Conservation (phyloP, 345 rosid genomes). For the Brassica juncea region DNA sequence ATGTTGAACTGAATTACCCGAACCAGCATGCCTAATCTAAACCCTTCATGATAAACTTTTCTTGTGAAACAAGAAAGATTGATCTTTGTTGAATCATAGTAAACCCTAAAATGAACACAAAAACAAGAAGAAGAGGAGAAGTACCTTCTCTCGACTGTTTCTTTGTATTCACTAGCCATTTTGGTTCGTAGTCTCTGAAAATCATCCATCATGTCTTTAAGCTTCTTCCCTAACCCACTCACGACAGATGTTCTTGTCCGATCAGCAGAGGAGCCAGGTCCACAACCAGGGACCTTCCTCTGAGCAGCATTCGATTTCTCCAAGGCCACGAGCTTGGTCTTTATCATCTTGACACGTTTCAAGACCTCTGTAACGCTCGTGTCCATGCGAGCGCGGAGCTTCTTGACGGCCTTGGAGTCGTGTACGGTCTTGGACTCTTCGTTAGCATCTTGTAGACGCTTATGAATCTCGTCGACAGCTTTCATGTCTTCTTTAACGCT, state of each 20-base stretch:
- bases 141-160: conserved; percentile 66
- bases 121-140: background rate
- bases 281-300: conserved; percentile 68
- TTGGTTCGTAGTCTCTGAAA: conserved; percentile 59
- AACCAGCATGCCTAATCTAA: background rate
- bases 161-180: conserved; percentile 67
- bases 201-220: conserved; percentile 71
- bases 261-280: conserved; percentile 82
- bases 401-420: conserved; percentile 65
- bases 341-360: conserved; percentile 66
- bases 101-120: conserved; percentile 1
- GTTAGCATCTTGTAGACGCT: conserved; percentile 62
- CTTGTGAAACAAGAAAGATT: background rate
- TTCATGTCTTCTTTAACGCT: conserved; percentile 75
- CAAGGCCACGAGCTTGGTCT: conserved; percentile 68
- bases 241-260: conserved; percentile 82
- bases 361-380: conserved; percentile 59
- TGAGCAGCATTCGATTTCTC: conserved; percentile 81
- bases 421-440: conserved; percentile 71
- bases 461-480: conserved; percentile 60
- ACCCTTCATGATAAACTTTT: background rate
- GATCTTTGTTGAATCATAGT: background rate
- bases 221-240: conserved; percentile 76
- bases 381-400: conserved; percentile 70
- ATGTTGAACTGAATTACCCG: background rate